These are phyloP conservation scores for Asclepias syriaca DNA, from an alignment of 257 asterid species.

Conservation along the genomic window DNA sequence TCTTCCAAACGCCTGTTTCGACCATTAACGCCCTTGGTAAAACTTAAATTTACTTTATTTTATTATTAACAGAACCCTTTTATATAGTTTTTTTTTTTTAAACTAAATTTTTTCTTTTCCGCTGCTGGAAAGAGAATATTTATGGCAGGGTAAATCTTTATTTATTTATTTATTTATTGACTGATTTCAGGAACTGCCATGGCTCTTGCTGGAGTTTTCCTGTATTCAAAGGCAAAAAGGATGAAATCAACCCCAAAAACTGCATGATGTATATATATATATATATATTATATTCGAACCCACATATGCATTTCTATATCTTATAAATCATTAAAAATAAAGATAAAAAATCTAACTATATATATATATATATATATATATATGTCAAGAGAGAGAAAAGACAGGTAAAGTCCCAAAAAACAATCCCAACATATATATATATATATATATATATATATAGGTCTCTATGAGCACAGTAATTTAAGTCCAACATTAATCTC, in stretches of 20 bases:
- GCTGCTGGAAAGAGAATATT: background rate
- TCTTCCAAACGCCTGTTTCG: conserved; percentile 66
- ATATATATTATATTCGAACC: background rate
- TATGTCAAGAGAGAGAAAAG: too few species aligned
- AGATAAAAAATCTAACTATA: too few species aligned
- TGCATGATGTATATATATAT: conserved; percentile 21
- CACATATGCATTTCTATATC: background rate
- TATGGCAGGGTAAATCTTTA: background rate
- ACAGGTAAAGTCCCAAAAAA: too few species aligned
- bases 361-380: too few species aligned
- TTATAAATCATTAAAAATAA: too few species aligned
- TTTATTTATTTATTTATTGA: background rate
- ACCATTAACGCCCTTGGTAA: conserved; percentile 52
- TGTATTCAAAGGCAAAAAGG: conserved; percentile 70
- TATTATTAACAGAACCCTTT: background rate
- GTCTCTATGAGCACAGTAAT: too few species aligned
- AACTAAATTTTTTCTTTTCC: too few species aligned
- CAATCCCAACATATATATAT: too few species aligned
- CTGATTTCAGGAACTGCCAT: conserved; percentile 58
- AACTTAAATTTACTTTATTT: background rate
- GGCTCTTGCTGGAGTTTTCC: conserved; percentile 82
- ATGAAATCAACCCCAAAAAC: conserved; percentile 43
- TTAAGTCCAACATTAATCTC: too few species aligned
- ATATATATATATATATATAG: too few species aligned
- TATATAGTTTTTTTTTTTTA: too few species aligned